These are phyloP conservation scores for Aegilops speltoides DNA, from an alignment of 176 grass and related monocot species.

Conservation along the genomic window DNA sequence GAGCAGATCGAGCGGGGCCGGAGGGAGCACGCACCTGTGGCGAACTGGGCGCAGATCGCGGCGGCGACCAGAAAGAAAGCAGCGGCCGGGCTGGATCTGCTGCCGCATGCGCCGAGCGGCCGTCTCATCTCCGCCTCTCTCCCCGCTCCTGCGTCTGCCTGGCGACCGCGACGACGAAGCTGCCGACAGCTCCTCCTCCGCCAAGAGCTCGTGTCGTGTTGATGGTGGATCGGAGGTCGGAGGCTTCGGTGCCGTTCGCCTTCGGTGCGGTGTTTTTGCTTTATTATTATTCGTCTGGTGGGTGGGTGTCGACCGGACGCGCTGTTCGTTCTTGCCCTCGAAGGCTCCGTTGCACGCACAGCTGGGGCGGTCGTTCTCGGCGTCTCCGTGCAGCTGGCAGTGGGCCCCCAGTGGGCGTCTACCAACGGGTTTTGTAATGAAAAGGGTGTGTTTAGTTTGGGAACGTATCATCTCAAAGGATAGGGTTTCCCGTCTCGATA, in stretches of 20 bases:
- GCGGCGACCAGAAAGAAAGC: conserved; percentile 34
- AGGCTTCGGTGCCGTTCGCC: not conserved
- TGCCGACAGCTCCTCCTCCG: too few relatives aligned
- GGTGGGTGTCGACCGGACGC: not conserved
- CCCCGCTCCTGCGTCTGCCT: not conserved
- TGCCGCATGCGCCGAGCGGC: conserved; percentile 25
- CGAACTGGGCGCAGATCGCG: conserved; percentile 43
- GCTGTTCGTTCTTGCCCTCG: not conserved
- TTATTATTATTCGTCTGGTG: not conserved
- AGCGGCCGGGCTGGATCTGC: conserved; percentile 32
- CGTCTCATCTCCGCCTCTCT: conserved; percentile 42
- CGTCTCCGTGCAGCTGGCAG: conserved; percentile 6
- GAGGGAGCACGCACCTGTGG: conserved; percentile 36
- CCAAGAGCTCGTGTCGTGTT: not conserved
- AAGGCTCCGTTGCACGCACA: conserved; percentile 16
- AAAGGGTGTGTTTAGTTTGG: too few relatives aligned
- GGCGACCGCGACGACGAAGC: not conserved
- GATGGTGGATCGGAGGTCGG: conserved; percentile 12
- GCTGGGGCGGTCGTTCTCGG: conserved; percentile 37
- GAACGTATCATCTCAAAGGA: too few relatives aligned
- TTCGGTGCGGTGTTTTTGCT: conserved; percentile 10
- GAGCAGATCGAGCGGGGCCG: not conserved
- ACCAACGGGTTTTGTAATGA: not conserved
- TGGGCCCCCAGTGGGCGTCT: not conserved
- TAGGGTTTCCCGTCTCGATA: too few relatives aligned